Percentiles rank a stretch among this genome's conserved stretches.
Conservation (phyloP, 495 filamentous ascomycete species). For the Tetracladium setigerum region DNA sequence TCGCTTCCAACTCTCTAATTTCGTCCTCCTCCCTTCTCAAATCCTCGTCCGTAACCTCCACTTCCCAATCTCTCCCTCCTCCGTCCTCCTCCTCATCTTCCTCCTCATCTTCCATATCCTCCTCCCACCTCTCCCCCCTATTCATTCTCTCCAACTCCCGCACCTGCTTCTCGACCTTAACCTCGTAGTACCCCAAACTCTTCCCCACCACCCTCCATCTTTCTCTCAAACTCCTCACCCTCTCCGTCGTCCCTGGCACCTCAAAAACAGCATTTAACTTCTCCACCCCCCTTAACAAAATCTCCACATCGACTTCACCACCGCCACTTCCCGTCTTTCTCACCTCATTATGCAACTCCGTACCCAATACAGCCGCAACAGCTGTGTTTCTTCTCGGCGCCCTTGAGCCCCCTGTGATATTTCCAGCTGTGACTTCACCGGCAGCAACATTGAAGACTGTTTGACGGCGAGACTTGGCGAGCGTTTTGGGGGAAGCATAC, state of each 20-base stretch:
- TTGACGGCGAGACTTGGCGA: slow-evolving; percentile 33
- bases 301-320: slow-evolving; percentile 78
- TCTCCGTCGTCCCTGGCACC: slow-evolving; percentile 72
- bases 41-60: slow-evolving; percentile 61
- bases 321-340: slow-evolving; percentile 42
- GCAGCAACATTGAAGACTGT: slow-evolving; percentile 49
- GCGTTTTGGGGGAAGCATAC: slow-evolving; percentile 21
- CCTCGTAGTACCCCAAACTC: slow-evolving; percentile 73
- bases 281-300: slow-evolving; percentile 80
- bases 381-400: slow-evolving; percentile 70
- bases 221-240: slow-evolving; percentile 62
- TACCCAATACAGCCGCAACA: slow-evolving; percentile 81
- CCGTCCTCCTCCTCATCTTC: slow-evolving; percentile 31
- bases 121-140: slow-evolving; percentile 36
- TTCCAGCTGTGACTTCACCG: slow-evolving; percentile 44
- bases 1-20: slow-evolving; percentile 66
- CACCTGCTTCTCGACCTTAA: slow-evolving; percentile 68
- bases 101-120: slow-evolving; percentile 35
- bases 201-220: slow-evolving; percentile 65
- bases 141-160: slow-evolving; percentile 70
- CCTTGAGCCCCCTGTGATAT: slow-evolving; percentile 26
- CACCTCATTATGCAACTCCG: slow-evolving; percentile 80
- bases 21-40: slow-evolving; percentile 70
- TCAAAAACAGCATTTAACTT: slow-evolving; percentile 86
- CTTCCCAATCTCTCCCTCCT: slow-evolving; percentile 22